A percentile compares a stretch with the other conserved stretches of the same genome.
Evolutionary conservation across 345 rosid genomes (phyloP).

Genomic region (Ailanthus altissimus): DNA sequence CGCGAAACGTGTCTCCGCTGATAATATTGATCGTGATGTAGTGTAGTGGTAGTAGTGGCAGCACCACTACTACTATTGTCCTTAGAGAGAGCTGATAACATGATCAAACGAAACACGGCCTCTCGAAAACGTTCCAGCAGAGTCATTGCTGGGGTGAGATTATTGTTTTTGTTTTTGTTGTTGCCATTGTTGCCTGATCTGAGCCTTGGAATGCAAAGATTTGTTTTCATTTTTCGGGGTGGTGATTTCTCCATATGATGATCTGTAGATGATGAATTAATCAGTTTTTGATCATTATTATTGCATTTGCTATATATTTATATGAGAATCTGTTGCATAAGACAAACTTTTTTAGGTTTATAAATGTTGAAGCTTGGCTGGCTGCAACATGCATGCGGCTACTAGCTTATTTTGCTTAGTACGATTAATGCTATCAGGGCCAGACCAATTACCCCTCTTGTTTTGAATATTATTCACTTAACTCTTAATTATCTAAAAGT

Average conservation of each 20-base stretch:
- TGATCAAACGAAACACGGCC: conserved; percentile 62
- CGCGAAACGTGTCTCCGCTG: too few species aligned
- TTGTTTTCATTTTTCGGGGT: conserved; percentile 24
- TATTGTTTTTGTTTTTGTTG: conserved; percentile 21
- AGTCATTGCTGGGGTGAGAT: conserved; percentile 41
- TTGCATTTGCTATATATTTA: not conserved
- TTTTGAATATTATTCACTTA: too few species aligned
- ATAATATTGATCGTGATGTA: too few species aligned
- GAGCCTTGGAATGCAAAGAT: conserved; percentile 59
- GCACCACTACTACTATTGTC: too few species aligned
- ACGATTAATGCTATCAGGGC: too few species aligned
- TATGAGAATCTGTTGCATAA: not conserved
- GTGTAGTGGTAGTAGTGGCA: not conserved
- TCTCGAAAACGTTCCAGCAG: conserved; percentile 59
- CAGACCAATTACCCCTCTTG: too few species aligned
- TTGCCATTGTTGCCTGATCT: not conserved
- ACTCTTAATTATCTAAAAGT: too few species aligned
- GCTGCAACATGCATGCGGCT: conserved; percentile 13
- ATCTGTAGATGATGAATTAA: too few species aligned
- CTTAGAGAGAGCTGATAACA: conserved; percentile 71
- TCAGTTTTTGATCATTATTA: too few species aligned
- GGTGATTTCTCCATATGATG: not conserved
- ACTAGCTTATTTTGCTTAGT: too few species aligned
- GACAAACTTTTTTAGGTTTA: not conserved
- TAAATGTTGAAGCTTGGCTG: too few species aligned